A percentile compares a stretch with the other conserved stretches of the same genome.
These are phyloP conservation scores for Daedaleopsis nitida DNA, from an alignment of 768 basidiomycete genomes.

Conservation along the genomic window DNA sequence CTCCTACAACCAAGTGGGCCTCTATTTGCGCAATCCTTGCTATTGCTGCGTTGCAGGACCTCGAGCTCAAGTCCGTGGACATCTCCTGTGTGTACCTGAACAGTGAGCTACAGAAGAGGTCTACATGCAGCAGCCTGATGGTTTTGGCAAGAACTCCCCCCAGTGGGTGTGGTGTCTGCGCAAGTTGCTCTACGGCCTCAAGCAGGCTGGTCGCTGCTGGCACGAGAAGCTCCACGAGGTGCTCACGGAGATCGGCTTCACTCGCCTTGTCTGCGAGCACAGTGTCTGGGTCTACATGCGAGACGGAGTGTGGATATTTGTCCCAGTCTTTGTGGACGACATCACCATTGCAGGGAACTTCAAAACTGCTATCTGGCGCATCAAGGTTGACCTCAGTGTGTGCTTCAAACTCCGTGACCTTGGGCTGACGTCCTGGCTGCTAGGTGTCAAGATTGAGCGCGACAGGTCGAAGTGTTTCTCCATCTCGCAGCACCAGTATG, in stretches of 20 bases:
- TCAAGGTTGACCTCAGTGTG: constrained; percentile 1
- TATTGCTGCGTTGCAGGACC: constrained; percentile 26
- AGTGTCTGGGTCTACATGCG: too few relatives aligned
- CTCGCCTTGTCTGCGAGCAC: too few relatives aligned
- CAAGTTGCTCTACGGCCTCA: constrained; percentile 46
- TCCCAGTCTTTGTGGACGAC: too few relatives aligned
- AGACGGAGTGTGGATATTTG: too few relatives aligned
- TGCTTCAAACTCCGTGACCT: constrained; percentile 4
- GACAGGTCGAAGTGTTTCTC: constrained; percentile 1
- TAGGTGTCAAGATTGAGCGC: constrained; percentile 8
- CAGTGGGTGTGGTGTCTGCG: constrained; percentile 10
- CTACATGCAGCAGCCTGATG: constrained; percentile 33
- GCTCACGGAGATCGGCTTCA: too few relatives aligned
- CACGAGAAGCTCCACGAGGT: too few relatives aligned
- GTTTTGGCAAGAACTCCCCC: constrained; percentile 19
- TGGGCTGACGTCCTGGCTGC: background rate
- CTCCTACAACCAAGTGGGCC: constrained; percentile 26
- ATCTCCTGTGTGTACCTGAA: constrained; percentile 33
- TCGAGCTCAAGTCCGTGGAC: constrained; percentile 31
- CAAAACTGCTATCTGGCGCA: constrained; percentile 7
- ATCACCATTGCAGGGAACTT: constrained; percentile 33
- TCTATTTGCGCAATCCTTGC: constrained; percentile 26
- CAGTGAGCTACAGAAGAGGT: constrained; percentile 30
- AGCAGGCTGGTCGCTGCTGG: too few relatives aligned
- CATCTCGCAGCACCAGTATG: constrained; percentile 7